These are phyloP conservation scores for Venturia pyrina DNA, from an alignment of 2,329 filamentous ascomycete species.

Conservation along the genomic window DNA sequence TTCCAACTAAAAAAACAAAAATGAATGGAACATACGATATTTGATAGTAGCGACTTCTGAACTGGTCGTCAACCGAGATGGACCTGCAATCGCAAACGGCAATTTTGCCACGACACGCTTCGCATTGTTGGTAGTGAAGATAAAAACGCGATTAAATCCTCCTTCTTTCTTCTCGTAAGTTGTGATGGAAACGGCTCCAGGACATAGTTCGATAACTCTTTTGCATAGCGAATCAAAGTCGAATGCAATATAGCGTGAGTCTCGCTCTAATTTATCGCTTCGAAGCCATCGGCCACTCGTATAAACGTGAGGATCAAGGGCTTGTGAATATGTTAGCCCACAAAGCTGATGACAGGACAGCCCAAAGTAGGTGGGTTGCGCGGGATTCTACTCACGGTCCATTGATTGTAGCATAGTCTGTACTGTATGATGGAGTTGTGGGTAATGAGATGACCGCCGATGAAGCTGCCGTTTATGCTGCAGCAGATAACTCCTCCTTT, in stretches of 20 bases:
- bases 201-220: conserved; percentile 17
- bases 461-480: too few species aligned
- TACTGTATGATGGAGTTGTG: too few species aligned
- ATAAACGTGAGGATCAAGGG: conserved; percentile 17
- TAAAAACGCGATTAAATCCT: conserved; percentile 20
- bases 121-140: conserved; percentile 17
- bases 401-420: too few species aligned
- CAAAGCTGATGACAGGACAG: too few species aligned
- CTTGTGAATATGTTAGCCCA: too few species aligned
- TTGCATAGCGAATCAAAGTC: conserved; percentile 20
- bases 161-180: conserved; percentile 26
- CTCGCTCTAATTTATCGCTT: neutral
- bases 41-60: conserved; percentile 17
- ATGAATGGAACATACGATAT: conserved; percentile 13
- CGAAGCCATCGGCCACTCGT: conserved; percentile 5
- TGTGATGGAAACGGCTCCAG: conserved; percentile 17
- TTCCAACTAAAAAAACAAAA: too few species aligned
- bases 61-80: conserved; percentile 16
- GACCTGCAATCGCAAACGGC: conserved; percentile 19
- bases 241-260: neutral
- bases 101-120: conserved; percentile 17
- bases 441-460: too few species aligned
- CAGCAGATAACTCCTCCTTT: too few species aligned
- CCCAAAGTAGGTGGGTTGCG: too few species aligned
- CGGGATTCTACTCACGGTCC: too few species aligned